Evolutionary conservation across 2,329 filamentous ascomycete species (phyloP).

Genomic region (Arthrobotrys pseudoclavata): DNA sequence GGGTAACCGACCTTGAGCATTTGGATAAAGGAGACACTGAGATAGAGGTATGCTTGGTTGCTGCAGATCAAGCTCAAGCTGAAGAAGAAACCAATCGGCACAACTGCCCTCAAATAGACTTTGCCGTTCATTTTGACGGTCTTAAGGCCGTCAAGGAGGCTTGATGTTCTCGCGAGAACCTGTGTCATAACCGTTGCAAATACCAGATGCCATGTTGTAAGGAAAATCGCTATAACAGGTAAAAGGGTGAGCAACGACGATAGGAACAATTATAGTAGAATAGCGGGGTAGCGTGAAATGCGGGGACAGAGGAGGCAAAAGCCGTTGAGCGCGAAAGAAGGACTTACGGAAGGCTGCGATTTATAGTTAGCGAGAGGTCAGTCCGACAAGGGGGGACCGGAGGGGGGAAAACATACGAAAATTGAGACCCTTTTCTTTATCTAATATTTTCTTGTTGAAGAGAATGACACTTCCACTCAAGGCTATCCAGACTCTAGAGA

Average conservation of each 20-base stretch:
- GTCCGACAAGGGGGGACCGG: too few species aligned
- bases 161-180: conserved; percentile 88
- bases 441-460: conserved; percentile 99
- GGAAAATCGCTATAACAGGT: conserved; percentile 70
- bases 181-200: conserved; percentile 97
- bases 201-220: conserved; percentile 94
- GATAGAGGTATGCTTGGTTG: conserved; percentile 94
- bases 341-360: conserved; percentile 69
- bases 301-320: not conserved
- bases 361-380: conserved; percentile 63
- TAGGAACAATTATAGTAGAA: not conserved
- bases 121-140: conserved; percentile 96
- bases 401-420: conserved; percentile 76
- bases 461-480: conserved; percentile 95
- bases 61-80: conserved; percentile 95
- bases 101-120: conserved; percentile 91
- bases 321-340: not conserved
- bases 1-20: conserved; percentile 86
- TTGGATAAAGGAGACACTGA: conserved; percentile 97
- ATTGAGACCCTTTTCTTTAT: conserved; percentile 73
- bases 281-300: conserved; percentile 13
- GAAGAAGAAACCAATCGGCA: conserved; percentile 96
- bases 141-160: conserved; percentile 91
- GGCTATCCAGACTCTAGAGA: conserved; percentile 84
- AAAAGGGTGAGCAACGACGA: conserved; percentile 3